These are phyloP conservation scores for Fraxinus xanthoxyloides DNA, from an alignment of 305 asterid genomes.

Conservation along the genomic window DNA sequence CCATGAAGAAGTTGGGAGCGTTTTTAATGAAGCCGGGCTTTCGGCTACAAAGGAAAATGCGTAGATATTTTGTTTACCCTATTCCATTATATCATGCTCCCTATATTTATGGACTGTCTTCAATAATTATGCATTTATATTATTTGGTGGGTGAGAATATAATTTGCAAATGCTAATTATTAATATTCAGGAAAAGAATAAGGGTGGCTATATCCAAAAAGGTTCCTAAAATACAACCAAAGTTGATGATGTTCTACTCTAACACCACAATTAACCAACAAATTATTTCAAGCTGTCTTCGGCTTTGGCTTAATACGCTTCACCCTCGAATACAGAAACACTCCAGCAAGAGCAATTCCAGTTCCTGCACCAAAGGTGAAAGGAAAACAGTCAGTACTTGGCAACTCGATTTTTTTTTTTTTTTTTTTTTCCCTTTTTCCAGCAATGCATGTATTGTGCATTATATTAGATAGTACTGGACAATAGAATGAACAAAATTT, in stretches of 20 bases:
- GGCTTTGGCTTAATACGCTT: slow-evolving; percentile 74
- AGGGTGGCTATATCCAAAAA: neutral
- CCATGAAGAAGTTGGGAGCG: slow-evolving; percentile 43
- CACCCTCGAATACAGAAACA: slow-evolving; percentile 72
- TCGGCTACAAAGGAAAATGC: no score
- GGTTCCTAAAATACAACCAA: slow-evolving; percentile 1
- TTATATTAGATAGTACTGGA: neutral
- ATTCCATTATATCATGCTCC: no score
- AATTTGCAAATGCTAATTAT: neutral
- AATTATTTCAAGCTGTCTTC: slow-evolving; percentile 52
- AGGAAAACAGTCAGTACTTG: neutral
- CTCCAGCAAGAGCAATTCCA: slow-evolving; percentile 71
- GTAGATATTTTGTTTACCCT: no score
- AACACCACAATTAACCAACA: slow-evolving; percentile 30
- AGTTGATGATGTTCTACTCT: slow-evolving; percentile 3
- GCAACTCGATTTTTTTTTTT: neutral
- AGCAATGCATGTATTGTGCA: neutral
- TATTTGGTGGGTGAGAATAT: neutral
- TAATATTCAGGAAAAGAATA: neutral
- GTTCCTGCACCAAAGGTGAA: slow-evolving; percentile 49
- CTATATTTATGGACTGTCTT: no score
- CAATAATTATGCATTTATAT: neutral
- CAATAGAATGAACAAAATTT: neutral
- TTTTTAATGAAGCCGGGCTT: slow-evolving; percentile 52
- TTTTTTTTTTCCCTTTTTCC: neutral